phyloP scores from a whole-genome alignment of 139 green algal genomes.

The Eudorina sp. region DNA sequence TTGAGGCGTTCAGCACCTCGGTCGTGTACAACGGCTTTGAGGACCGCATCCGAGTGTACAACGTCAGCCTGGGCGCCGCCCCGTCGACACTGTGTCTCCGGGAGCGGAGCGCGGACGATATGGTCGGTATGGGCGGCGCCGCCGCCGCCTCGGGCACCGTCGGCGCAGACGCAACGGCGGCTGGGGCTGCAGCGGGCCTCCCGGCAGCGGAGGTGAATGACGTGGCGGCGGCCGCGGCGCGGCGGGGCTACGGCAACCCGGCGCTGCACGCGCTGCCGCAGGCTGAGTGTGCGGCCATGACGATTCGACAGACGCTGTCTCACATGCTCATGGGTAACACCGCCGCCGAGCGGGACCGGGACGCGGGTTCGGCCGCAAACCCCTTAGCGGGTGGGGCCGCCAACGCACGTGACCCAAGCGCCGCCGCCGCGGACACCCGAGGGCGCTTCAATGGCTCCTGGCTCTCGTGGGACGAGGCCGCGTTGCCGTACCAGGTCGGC shows the following conservation, averaged over 20 bases:
- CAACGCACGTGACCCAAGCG: too few species aligned
- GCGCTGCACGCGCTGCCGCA: constrained; percentile 3
- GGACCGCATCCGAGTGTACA: constrained; percentile 64
- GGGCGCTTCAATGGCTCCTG: not conserved
- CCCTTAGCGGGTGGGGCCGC: too few species aligned
- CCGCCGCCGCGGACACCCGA: not conserved
- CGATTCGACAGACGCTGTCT: constrained; percentile 30
- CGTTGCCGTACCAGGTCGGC: constrained; percentile 51
- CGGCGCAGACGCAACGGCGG: not conserved
- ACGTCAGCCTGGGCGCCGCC: constrained; percentile 63
- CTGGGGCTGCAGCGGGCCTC: not conserved
- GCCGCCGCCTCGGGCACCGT: not conserved
- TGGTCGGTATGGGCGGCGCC: not conserved
- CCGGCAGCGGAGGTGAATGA: not conserved
- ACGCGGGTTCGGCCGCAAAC: too few species aligned
- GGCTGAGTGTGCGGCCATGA: constrained; percentile 7
- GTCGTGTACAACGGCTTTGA: constrained; percentile 83
- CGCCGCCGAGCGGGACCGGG: too few species aligned
- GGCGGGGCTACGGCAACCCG: constrained; percentile 45
- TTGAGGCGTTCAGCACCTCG: constrained; percentile 70
- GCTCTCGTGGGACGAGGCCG: not conserved
- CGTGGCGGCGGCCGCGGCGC: not conserved
- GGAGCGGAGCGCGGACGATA: not conserved
- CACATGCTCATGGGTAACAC: constrained; percentile 50
- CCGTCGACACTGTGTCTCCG: constrained; percentile 57